phyloP scores from a whole-genome alignment of 257 asterid species.

The Fraxinus quadrangulata region DNA sequence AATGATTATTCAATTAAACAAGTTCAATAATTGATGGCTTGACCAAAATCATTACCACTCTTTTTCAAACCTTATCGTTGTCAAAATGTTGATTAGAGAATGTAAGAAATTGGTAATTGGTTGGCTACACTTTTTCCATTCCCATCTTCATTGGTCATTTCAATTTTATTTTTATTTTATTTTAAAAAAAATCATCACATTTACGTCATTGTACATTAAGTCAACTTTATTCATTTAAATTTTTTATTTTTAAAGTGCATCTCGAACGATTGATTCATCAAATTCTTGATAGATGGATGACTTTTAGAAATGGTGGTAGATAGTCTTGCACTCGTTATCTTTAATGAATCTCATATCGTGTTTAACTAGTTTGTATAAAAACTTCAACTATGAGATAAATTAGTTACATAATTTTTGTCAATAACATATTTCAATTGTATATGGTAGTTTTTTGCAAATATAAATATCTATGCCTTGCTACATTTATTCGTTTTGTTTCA shows the following conservation, averaged over 20 bases:
- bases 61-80: slow-evolving; percentile 26
- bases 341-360: too few relatives aligned
- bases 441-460: too few relatives aligned
- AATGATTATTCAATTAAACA: slow-evolving; percentile 24
- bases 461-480: neutral
- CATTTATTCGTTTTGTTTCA: neutral
- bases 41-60: slow-evolving; percentile 36
- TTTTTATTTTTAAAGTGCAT: too few relatives aligned
- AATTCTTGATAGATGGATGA: too few relatives aligned
- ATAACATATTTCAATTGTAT: neutral
- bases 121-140: neutral
- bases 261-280: too few relatives aligned
- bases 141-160: slow-evolving; percentile 18
- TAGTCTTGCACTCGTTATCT: too few relatives aligned
- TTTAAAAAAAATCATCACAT: too few relatives aligned
- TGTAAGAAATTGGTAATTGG: neutral
- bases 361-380: neutral
- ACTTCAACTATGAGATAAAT: too few relatives aligned
- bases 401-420: neutral
- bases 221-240: too few relatives aligned
- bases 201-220: too few relatives aligned
- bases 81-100: slow-evolving; percentile 1
- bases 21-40: slow-evolving; percentile 27
- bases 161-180: slow-evolving; percentile 22
- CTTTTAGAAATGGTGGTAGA: too few relatives aligned